Evolutionary conservation across 139 green algal species (phyloP).

Genomic region (Picochlorum costavermella): DNA sequence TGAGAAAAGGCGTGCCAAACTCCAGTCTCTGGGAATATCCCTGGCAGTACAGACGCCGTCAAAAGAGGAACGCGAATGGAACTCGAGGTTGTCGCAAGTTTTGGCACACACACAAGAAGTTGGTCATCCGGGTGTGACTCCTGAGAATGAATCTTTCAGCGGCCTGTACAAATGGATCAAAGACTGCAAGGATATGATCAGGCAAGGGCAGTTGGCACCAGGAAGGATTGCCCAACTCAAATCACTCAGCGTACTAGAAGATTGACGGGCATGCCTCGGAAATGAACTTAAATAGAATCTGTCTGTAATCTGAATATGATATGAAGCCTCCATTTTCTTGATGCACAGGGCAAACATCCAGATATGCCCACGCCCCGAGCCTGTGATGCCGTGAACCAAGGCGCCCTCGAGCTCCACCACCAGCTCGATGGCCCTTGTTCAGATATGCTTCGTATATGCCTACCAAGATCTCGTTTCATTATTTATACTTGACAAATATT

Average conservation of each 20-base stretch:
- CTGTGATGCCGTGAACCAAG: too few relatives aligned
- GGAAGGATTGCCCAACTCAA: constrained; percentile 18
- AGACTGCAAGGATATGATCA: constrained; percentile 3
- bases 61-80: constrained; percentile 16
- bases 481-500: neutral
- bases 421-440: too few relatives aligned
- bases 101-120: constrained; percentile 21
- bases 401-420: too few relatives aligned
- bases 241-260: constrained; percentile 13
- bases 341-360: too few relatives aligned
- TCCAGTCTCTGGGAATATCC: neutral
- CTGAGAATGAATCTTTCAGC: constrained; percentile 2
- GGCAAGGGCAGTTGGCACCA: constrained; percentile 14
- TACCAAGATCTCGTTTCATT: too few relatives aligned
- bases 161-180: constrained; percentile 25
- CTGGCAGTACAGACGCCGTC: constrained; percentile 3
- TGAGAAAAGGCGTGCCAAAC: neutral
- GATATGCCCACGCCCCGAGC: too few relatives aligned
- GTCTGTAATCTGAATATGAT: too few relatives aligned
- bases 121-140: constrained; percentile 11
- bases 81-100: constrained; percentile 26
- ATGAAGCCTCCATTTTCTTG: too few relatives aligned
- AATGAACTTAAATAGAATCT: too few relatives aligned
- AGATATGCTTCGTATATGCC: too few relatives aligned
- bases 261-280: too few relatives aligned